phyloP scores from a whole-genome alignment of 805 yeast species.

The Wickerhamiella azymoides region DNA sequence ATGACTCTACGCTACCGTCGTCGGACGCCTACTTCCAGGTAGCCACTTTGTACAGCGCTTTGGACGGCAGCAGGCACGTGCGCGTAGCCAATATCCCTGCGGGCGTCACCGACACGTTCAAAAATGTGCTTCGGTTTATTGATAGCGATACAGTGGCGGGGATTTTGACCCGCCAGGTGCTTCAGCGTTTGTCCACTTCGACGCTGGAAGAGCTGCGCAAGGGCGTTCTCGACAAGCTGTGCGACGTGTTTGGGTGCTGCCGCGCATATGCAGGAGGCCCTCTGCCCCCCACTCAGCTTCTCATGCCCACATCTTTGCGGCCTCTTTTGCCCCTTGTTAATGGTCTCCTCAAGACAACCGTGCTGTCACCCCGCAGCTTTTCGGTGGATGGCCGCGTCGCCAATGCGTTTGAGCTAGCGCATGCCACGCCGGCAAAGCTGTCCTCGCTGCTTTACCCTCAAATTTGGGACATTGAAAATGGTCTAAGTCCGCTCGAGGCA shows the following conservation, averaged over 20 bases:
- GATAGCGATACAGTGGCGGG: constrained; percentile 57
- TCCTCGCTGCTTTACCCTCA: constrained; percentile 67
- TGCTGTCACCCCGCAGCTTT: constrained; percentile 39
- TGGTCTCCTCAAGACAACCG: constrained; percentile 53
- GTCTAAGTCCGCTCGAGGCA: constrained; percentile 39
- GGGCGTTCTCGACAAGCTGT: constrained; percentile 39
- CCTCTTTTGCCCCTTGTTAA: constrained; percentile 55
- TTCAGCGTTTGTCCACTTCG: constrained; percentile 28
- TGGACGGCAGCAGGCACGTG: constrained; percentile 63
- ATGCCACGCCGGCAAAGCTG: constrained; percentile 42
- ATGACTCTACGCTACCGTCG: background rate
- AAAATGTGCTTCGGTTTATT: constrained; percentile 62
- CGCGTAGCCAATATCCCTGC: constrained; percentile 76
- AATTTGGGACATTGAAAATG: constrained; percentile 54
- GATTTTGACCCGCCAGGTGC: constrained; percentile 38
- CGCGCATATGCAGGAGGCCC: constrained; percentile 31
- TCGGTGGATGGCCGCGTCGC: constrained; percentile 49
- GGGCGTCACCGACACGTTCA: constrained; percentile 60
- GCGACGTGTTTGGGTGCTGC: constrained; percentile 46
- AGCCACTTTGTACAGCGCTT: constrained; percentile 72
- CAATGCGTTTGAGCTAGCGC: constrained; percentile 37
- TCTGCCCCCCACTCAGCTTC: constrained; percentile 43
- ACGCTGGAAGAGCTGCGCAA: constrained; percentile 31
- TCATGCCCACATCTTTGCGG: constrained; percentile 69
- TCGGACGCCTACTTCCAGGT: constrained; percentile 79